A percentile compares a stretch with the other conserved stretches of the same genome.
Evolutionary conservation across 2,329 filamentous ascomycete species (phyloP).

Genomic region (Pyricularia sp.): DNA sequence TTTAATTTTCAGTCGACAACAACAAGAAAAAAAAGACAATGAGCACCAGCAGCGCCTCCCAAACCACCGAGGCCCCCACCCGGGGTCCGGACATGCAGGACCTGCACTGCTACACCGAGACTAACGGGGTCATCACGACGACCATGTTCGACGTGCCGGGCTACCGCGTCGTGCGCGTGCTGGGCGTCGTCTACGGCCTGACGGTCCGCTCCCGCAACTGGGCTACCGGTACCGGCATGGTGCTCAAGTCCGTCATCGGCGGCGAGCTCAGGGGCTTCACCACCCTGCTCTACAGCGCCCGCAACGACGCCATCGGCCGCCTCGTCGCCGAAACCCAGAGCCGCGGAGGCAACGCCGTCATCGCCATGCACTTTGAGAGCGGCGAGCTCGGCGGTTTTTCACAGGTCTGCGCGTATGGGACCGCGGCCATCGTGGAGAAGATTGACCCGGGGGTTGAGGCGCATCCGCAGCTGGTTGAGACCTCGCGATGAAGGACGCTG

Average conservation of each 20-base stretch:
- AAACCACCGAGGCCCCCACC: not conserved
- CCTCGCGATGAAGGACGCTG: not conserved
- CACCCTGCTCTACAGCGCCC: constrained; percentile 46
- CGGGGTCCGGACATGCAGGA: constrained; percentile 15
- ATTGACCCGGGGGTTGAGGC: constrained; percentile 25
- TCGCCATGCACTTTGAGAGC: constrained; percentile 49
- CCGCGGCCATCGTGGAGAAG: constrained; percentile 48
- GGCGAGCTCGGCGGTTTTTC: constrained; percentile 45
- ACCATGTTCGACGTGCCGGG: constrained; percentile 57
- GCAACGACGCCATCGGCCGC: constrained; percentile 48
- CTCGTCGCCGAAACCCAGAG: constrained; percentile 46
- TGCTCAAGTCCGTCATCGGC: constrained; percentile 45
- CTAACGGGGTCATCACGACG: constrained; percentile 49
- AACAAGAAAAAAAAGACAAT: not conserved
- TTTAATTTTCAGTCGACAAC: not conserved
- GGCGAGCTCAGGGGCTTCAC: constrained; percentile 53
- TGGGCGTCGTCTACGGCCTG: constrained; percentile 41
- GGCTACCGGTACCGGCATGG: constrained; percentile 45
- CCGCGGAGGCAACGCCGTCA: constrained; percentile 50
- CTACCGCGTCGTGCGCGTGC: constrained; percentile 46
- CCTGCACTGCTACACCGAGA: constrained; percentile 48
- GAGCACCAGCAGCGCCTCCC: not conserved
- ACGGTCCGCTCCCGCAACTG: constrained; percentile 42
- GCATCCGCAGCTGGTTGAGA: constrained; percentile 15
- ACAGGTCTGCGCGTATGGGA: constrained; percentile 52